phyloP scores from a whole-genome alignment of 139 green algal genomes.

The Bryopsis sp. region DNA sequence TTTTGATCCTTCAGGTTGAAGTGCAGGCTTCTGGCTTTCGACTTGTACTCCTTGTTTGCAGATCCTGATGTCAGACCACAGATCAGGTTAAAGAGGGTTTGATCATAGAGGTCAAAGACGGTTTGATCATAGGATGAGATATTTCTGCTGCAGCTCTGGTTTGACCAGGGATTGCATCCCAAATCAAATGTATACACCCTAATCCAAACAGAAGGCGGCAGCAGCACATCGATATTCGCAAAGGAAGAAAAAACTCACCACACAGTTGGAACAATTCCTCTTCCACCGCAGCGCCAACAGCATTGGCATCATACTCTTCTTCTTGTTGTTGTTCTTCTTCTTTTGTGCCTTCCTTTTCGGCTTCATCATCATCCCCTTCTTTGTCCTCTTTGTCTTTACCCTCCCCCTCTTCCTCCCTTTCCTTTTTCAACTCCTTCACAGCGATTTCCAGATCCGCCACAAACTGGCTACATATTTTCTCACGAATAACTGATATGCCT shows the following conservation, averaged over 20 bases:
- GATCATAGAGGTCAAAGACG: not conserved
- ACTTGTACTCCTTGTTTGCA: constrained; percentile 71
- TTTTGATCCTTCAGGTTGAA: constrained; percentile 81
- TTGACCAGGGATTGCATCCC: not conserved
- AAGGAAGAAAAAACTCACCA: constrained; percentile 19
- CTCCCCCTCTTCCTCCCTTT: not conserved
- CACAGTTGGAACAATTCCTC: constrained; percentile 34
- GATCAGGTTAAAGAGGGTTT: not conserved
- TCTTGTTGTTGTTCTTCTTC: too few relatives aligned
- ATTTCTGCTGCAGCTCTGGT: constrained; percentile 11
- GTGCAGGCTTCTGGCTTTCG: constrained; percentile 59
- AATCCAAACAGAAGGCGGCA: too few relatives aligned
- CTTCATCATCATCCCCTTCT: constrained; percentile 9
- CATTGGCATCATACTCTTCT: constrained; percentile 8
- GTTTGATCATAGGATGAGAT: not conserved
- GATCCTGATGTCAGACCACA: constrained; percentile 28
- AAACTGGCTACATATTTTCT: constrained; percentile 20
- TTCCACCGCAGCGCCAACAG: constrained; percentile 35
- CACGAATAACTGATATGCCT: constrained; percentile 19
- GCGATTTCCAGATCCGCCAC: constrained; percentile 5
- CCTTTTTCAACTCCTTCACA: not conserved
- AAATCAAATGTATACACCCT: too few relatives aligned
- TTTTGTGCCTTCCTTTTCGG: too few relatives aligned
- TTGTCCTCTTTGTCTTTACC: not conserved
- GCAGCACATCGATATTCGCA: not conserved